These are phyloP conservation scores for Thraustochytrium striatum DNA, from an alignment of 352 stramenopile genomes.

Conservation along the genomic window DNA sequence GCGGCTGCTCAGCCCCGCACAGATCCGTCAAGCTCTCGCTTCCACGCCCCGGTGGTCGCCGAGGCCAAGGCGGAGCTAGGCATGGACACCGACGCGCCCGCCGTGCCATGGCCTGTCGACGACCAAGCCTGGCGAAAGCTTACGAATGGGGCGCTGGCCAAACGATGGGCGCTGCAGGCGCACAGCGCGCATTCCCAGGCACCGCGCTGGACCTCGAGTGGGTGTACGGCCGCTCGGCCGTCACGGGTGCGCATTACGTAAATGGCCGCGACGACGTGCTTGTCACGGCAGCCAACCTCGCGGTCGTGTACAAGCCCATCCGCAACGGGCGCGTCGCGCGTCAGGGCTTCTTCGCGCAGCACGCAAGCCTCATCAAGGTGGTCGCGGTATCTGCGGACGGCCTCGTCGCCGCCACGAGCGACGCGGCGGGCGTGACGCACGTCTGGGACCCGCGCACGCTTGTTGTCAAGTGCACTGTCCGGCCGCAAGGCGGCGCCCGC, in stretches of 20 bases:
- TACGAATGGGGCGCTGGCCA: no score
- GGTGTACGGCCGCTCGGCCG: conserved; percentile 1
- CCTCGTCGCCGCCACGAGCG: neutral
- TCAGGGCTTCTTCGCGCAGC: conserved; percentile 15
- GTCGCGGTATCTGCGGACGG: neutral
- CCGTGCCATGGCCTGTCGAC: no score
- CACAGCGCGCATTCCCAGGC: no score
- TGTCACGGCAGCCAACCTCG: conserved; percentile 3
- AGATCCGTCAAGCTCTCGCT: no score
- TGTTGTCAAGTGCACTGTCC: neutral
- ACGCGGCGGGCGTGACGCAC: neutral
- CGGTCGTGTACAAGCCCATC: neutral
- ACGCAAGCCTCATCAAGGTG: neutral
- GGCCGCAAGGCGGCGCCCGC: no score
- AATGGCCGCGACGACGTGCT: neutral
- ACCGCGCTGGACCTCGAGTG: neutral
- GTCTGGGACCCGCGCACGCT: neutral
- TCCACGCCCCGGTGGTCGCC: no score
- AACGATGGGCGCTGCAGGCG: no score
- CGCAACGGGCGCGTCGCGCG: neutral
- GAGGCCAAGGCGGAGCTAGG: no score
- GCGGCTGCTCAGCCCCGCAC: no score
- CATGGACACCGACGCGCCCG: no score
- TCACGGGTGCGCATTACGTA: neutral
- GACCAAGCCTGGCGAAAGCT: no score